A percentile compares a stretch with the other conserved stretches of the same genome.
Evolutionary conservation across 306 rosid species (phyloP).

Genomic region (Purshia tridentata): DNA sequence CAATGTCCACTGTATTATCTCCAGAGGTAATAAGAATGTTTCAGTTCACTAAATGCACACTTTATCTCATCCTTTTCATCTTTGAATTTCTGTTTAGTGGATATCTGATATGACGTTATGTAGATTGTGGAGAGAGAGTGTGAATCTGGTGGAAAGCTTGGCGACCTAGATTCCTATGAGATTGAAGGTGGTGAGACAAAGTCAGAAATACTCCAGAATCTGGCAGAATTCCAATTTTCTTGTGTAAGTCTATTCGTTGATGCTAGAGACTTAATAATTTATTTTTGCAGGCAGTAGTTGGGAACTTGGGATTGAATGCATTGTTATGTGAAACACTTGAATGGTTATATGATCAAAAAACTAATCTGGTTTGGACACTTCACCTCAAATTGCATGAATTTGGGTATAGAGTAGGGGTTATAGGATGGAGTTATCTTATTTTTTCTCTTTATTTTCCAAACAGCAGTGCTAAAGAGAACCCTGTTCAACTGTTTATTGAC

Average conservation of each 20-base stretch:
- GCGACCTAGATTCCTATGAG: conserved; percentile 87
- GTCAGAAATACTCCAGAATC: conserved; percentile 87
- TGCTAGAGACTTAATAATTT: not conserved
- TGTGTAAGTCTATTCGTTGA: conserved; percentile 59
- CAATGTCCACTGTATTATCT: conserved; percentile 70
- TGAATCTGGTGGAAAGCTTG: conserved; percentile 83
- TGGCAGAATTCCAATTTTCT: conserved; percentile 93
- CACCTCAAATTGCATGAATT: too few relatives aligned
- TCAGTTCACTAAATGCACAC: not conserved
- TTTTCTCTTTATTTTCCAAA: too few relatives aligned
- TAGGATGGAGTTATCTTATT: too few relatives aligned
- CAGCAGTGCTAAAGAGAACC: not conserved
- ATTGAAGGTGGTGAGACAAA: conserved; percentile 97
- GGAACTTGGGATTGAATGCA: not conserved
- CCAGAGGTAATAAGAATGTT: conserved; percentile 70
- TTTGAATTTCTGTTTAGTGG: conserved; percentile 14
- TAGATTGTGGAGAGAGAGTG: conserved; percentile 82
- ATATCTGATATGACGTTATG: conserved; percentile 16
- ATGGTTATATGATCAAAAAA: too few relatives aligned
- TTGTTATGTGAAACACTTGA: not conserved
- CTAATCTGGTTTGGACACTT: too few relatives aligned
- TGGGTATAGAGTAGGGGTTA: too few relatives aligned
- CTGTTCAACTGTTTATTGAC: not conserved
- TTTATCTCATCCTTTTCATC: not conserved
- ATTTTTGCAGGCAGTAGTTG: not conserved